A percentile compares a stretch with the other conserved stretches of the same genome.
Conservation (phyloP, 169 alveolate species). For the Plasmodium gaboni region DNA sequence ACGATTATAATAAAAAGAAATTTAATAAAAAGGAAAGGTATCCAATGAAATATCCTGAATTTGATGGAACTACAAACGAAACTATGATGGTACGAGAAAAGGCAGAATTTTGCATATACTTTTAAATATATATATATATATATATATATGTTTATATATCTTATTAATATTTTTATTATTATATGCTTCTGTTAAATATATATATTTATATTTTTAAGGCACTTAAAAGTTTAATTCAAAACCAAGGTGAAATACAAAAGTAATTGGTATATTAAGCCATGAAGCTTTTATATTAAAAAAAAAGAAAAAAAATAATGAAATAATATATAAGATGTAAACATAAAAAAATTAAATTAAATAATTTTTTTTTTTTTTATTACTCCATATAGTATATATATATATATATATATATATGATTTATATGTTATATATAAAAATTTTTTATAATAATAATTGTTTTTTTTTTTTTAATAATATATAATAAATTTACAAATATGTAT, state of each 20-base stretch:
- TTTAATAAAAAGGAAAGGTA: constrained; percentile 37
- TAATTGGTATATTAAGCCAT: background rate
- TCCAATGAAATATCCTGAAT: constrained; percentile 18
- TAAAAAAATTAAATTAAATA: constrained; percentile 14
- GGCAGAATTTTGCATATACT: background rate
- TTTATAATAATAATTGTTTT: too few relatives aligned
- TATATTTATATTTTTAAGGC: constrained; percentile 5
- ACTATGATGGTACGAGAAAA: constrained; percentile 22
- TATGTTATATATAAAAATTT: too few relatives aligned
- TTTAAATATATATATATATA: too few relatives aligned
- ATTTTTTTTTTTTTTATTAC: too few relatives aligned
- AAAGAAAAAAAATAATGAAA: background rate
- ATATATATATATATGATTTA: too few relatives aligned
- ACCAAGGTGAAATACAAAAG: constrained; percentile 25
- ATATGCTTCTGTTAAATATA: background rate
- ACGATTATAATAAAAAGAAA: constrained; percentile 44
- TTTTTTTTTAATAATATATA: too few relatives aligned
- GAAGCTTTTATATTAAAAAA: background rate
- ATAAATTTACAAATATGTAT: too few relatives aligned
- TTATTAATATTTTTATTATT: background rate
- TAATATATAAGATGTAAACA: constrained; percentile 6
- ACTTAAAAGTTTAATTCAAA: constrained; percentile 49
- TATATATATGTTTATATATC: background rate
- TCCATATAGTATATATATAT: too few relatives aligned
- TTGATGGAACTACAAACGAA: constrained; percentile 65